Evolutionary conservation across 345 rosid species (phyloP).

Genomic region (Durio zibethinus): DNA sequence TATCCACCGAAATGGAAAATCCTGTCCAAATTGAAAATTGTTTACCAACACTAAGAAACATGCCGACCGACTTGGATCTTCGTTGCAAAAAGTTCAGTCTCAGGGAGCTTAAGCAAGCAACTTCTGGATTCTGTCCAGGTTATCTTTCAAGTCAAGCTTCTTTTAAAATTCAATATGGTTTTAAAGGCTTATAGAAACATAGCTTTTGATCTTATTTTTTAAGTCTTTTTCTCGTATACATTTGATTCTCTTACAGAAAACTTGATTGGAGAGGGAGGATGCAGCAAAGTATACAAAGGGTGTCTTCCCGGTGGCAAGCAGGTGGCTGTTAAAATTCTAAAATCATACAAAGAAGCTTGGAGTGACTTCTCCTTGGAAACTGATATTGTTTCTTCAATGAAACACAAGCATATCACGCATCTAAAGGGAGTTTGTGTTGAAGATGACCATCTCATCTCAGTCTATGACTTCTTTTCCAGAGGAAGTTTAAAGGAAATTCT

Average conservation of each 20-base stretch:
- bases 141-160: not conserved
- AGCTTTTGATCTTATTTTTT: not conserved
- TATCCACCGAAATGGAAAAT: not conserved
- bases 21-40: not conserved
- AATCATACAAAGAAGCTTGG: conserved; percentile 43
- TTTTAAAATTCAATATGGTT: not conserved
- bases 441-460: conserved; percentile 31
- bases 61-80: conserved; percentile 20
- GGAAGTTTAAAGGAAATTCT: conserved; percentile 51
- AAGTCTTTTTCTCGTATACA: not conserved
- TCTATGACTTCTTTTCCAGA: conserved; percentile 33
- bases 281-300: conserved; percentile 49
- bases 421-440: conserved; percentile 41
- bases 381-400: conserved; percentile 35
- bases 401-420: conserved; percentile 34
- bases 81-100: conserved; percentile 40
- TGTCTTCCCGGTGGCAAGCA: conserved; percentile 34
- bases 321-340: conserved; percentile 43
- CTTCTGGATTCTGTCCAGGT: conserved; percentile 46
- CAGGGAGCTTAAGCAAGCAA: conserved; percentile 40
- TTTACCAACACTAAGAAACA: conserved; percentile 12
- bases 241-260: conserved; percentile 27
- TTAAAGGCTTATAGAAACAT: not conserved
- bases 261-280: conserved; percentile 55
- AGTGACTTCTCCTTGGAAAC: conserved; percentile 41